A percentile compares a stretch with the other conserved stretches of the same genome.
phyloP scores from a whole-genome alignment of 495 filamentous ascomycete genomes.

The Articulospora tetracladia region DNA sequence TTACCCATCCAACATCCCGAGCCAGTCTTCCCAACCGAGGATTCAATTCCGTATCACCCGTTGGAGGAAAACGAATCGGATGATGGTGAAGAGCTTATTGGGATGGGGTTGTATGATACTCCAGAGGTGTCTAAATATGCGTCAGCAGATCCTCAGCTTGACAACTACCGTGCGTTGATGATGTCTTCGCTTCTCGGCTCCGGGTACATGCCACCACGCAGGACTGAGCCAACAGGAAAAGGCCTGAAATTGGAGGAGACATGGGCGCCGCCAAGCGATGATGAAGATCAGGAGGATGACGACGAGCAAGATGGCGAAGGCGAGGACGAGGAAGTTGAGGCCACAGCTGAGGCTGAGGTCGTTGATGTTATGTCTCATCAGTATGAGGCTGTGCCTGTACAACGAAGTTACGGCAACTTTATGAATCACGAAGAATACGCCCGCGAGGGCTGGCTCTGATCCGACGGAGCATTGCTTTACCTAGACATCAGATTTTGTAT shows the following conservation, averaged over 20 bases:
- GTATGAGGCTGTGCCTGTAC: neutral
- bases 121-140: slow-evolving; percentile 42
- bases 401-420: neutral
- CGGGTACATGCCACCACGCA: slow-evolving; percentile 25
- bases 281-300: slow-evolving; percentile 53
- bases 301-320: slow-evolving; percentile 36
- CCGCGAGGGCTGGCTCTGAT: slow-evolving; percentile 15
- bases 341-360: neutral
- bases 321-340: slow-evolving; percentile 31
- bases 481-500: neutral
- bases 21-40: slow-evolving; percentile 35
- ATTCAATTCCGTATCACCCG: slow-evolving; percentile 39
- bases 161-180: slow-evolving; percentile 41
- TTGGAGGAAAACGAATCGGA: slow-evolving; percentile 35
- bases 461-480: neutral
- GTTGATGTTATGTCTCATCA: neutral
- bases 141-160: slow-evolving; percentile 33
- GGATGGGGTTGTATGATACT: slow-evolving; percentile 78
- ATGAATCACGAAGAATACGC: slow-evolving; percentile 1
- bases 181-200: slow-evolving; percentile 44
- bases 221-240: slow-evolving; percentile 48
- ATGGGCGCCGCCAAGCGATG: slow-evolving; percentile 64
- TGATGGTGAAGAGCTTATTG: slow-evolving; percentile 68
- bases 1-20: slow-evolving; percentile 43
- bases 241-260: slow-evolving; percentile 81